Evolutionary conservation across 768 basidiomycete species (phyloP), one percentile per base, ranked within the genome.

Genomic region (Leccinum barrowsii): DNA sequence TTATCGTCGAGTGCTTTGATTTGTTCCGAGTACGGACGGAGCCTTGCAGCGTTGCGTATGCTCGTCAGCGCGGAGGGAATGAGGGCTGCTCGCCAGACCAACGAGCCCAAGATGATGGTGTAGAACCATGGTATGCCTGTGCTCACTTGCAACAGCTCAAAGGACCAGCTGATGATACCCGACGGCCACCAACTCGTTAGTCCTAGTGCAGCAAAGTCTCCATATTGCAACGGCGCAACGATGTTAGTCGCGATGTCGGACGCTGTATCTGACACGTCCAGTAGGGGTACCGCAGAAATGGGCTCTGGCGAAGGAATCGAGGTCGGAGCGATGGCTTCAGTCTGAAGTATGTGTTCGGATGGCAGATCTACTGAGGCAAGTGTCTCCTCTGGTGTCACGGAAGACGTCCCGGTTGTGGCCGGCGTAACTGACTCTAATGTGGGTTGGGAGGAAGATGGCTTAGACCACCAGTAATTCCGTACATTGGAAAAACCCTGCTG

Each of bases 41-140:
- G 78, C 68, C 26, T 66, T 49, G 86, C 81, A 2, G 82, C 75
- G 63, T 84, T 83, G 58, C 81, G 83, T 60, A 85, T 70, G 54
- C 80, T 79, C 55, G 76, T 75, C 51, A 92, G 74, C 24, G 81
- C 74, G 63, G 88, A 74, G 2, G 89, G 90, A 53, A 91, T 70
- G 49, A 89, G 77, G 51, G 80, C 49, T 19, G 81, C 51, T 21
- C 88, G 85, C 77, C 87, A 84, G 67, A 85, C 66, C 11, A 87
- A 55, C 26, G 86, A 83, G 28, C 85, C 84, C 5, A 74, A 76
- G 47, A 92, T 73, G 72, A 94, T 90, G 50, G 91, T 88, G 79
- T 85, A 84, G 76, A 90, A 90, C 92, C 93, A 94, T 0, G 89
- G 86, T 59, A 93, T 73, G 37, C 85, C 86, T 0, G 84, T 83